phyloP scores from a whole-genome alignment of 495 filamentous ascomycete species.

The Lophiotrema nucula region DNA sequence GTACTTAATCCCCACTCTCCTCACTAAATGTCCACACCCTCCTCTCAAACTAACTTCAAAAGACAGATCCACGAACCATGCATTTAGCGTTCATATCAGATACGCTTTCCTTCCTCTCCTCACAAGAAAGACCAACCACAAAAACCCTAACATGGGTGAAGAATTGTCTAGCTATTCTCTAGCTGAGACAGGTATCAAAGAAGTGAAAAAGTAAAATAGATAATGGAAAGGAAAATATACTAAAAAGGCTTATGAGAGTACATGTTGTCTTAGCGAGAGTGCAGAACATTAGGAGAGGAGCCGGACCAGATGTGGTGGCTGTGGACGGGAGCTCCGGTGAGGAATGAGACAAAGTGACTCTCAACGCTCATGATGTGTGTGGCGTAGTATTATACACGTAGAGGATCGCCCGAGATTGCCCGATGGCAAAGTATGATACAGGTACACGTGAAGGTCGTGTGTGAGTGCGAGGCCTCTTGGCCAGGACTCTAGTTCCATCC shows the following conservation, averaged over 20 bases:
- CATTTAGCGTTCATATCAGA: too few relatives aligned
- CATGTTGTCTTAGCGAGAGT: constrained; percentile 27
- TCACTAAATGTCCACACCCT: too few relatives aligned
- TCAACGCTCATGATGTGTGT: too few relatives aligned
- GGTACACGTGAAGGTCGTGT: constrained; percentile 27
- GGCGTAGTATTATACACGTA: not conserved
- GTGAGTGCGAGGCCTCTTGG: not conserved
- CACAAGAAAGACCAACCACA: too few relatives aligned
- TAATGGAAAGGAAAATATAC: constrained; percentile 19
- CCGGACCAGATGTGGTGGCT: too few relatives aligned
- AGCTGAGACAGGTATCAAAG: constrained; percentile 35
- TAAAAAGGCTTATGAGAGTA: constrained; percentile 27
- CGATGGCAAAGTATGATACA: constrained; percentile 29
- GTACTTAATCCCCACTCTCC: too few relatives aligned
- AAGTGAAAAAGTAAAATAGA: too few relatives aligned
- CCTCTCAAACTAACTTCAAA: too few relatives aligned
- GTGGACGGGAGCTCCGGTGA: too few relatives aligned
- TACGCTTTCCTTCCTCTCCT: too few relatives aligned
- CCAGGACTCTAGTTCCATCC: constrained; percentile 76
- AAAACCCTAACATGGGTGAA: constrained; percentile 12
- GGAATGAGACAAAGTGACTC: too few relatives aligned
- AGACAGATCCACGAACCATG: too few relatives aligned
- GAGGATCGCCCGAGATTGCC: not conserved
- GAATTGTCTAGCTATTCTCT: constrained; percentile 27
- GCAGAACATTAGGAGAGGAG: constrained; percentile 24